Percentiles rank a stretch among this genome's conserved stretches.
These are phyloP conservation scores for Arthroderma uncinatum DNA, from an alignment of 2,329 filamentous ascomycete genomes.

Conservation along the genomic window DNA sequence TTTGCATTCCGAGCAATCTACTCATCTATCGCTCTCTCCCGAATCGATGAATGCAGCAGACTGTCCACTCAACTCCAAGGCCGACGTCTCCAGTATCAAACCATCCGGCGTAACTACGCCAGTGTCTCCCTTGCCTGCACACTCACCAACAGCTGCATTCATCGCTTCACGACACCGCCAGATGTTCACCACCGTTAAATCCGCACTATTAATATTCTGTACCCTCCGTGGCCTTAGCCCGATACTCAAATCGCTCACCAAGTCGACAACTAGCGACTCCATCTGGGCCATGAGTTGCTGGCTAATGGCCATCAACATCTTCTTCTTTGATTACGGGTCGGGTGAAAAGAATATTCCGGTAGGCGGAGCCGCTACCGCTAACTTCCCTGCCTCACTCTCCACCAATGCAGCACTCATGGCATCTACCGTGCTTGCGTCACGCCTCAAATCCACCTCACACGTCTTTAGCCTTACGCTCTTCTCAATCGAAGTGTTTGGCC, in stretches of 20 bases:
- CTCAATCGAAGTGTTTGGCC: slow-evolving; percentile 90
- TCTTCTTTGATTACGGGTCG: slow-evolving; percentile 93
- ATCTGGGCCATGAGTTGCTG: slow-evolving; percentile 97
- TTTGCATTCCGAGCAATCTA: slow-evolving; percentile 36
- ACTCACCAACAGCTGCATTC: slow-evolving; percentile 21
- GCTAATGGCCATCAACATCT: slow-evolving; percentile 88
- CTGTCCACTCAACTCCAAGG: slow-evolving; percentile 26
- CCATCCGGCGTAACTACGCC: background rate
- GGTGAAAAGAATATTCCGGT: slow-evolving; percentile 9
- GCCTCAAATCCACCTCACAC: slow-evolving; percentile 78
- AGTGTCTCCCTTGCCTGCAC: slow-evolving; percentile 18
- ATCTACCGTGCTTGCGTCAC: slow-evolving; percentile 81
- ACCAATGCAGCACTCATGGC: slow-evolving; percentile 97
- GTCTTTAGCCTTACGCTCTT: slow-evolving; percentile 94
- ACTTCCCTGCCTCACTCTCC: slow-evolving; percentile 56
- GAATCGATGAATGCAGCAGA: slow-evolving; percentile 19
- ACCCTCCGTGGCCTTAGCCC: slow-evolving; percentile 84
- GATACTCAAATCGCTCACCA: slow-evolving; percentile 91
- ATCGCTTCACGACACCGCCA: slow-evolving; percentile 49
- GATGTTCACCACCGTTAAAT: slow-evolving; percentile 74
- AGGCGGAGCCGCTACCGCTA: slow-evolving; percentile 31
- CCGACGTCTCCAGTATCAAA: slow-evolving; percentile 8
- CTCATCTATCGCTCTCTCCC: slow-evolving; percentile 20
- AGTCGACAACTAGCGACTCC: slow-evolving; percentile 80
- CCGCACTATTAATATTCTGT: slow-evolving; percentile 83